Evolutionary conservation across 2,329 filamentous ascomycete genomes (phyloP).

Genomic region (Aaosphaeria arxii): DNA sequence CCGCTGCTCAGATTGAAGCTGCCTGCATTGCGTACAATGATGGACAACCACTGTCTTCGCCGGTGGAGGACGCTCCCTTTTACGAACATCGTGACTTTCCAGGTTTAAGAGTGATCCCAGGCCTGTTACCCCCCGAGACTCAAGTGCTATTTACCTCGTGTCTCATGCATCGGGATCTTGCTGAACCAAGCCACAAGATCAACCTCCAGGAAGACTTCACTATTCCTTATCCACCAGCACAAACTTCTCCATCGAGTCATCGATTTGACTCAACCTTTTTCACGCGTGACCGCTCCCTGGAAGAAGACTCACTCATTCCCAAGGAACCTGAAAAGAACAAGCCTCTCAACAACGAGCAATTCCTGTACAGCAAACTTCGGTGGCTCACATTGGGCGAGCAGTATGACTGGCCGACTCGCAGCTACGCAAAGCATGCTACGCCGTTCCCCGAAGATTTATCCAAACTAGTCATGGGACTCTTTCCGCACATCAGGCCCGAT

Average conservation of each 20-base stretch:
- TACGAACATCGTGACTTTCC: constrained; percentile 38
- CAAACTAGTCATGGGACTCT: constrained; percentile 65
- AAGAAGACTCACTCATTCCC: constrained; percentile 44
- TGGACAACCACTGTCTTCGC: constrained; percentile 16
- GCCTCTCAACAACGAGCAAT: constrained; percentile 66
- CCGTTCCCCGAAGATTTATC: constrained; percentile 73
- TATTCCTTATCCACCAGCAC: constrained; percentile 56
- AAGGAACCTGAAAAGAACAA: constrained; percentile 71
- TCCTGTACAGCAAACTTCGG: constrained; percentile 77
- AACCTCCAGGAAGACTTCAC: constrained; percentile 82
- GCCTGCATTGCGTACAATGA: constrained; percentile 31
- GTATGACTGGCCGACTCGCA: constrained; percentile 91
- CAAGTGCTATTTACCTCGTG: constrained; percentile 71
- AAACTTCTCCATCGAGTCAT: constrained; percentile 27
- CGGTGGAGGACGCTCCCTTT: constrained; percentile 23
- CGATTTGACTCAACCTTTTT: constrained; percentile 33
- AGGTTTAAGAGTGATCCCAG: constrained; percentile 72
- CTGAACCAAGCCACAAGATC: constrained; percentile 72
- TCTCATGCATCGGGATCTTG: constrained; percentile 75
- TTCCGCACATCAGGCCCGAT: constrained; percentile 77
- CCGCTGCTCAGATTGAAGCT: constrained; percentile 23
- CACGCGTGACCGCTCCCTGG: constrained; percentile 23
- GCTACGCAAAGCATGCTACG: constrained; percentile 71
- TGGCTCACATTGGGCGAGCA: constrained; percentile 96
- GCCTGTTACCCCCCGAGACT: constrained; percentile 66